Evolutionary conservation across 768 basidiomycete genomes (phyloP).

Genomic region (Pleurotus pulmonarius): DNA sequence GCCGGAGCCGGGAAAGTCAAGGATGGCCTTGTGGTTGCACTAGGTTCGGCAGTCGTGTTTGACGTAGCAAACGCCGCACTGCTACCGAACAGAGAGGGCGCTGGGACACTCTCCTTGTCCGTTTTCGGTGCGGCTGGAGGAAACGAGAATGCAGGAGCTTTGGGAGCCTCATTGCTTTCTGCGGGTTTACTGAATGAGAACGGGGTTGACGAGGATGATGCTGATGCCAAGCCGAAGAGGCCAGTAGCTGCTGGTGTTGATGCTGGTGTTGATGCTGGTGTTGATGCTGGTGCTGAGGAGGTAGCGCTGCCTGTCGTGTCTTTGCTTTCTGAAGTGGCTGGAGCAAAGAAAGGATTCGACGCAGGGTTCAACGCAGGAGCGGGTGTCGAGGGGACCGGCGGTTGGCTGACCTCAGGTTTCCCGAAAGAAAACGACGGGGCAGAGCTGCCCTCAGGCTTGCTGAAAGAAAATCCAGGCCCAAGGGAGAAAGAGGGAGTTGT

Average conservation of each 20-base stretch:
- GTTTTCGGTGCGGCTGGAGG: slow-evolving; percentile 10
- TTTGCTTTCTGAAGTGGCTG: background rate
- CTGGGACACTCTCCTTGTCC: slow-evolving; percentile 13
- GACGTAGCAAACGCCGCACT: slow-evolving; percentile 2
- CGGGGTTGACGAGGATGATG: slow-evolving; percentile 26
- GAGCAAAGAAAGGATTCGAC: background rate
- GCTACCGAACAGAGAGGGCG: slow-evolving; percentile 5
- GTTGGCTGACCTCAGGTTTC: too few relatives aligned
- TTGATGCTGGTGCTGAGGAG: too few relatives aligned
- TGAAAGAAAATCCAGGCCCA: slow-evolving; percentile 17
- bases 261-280: background rate
- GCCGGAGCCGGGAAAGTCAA: slow-evolving; percentile 12
- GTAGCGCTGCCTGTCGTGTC: background rate
- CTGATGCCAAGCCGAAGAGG: slow-evolving; percentile 14
- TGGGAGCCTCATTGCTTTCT: slow-evolving; percentile 11
- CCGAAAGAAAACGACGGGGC: too few relatives aligned
- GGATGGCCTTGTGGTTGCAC: background rate
- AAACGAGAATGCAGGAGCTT: slow-evolving; percentile 17
- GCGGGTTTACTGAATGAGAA: slow-evolving; percentile 28
- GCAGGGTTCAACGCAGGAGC: too few relatives aligned
- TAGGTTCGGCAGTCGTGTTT: slow-evolving; percentile 11
- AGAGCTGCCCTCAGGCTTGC: background rate
- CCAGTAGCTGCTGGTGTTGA: slow-evolving; percentile 7
- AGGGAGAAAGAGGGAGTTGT: slow-evolving; percentile 11
- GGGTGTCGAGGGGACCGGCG: too few relatives aligned